phyloP scores from a whole-genome alignment of 768 basidiomycete species.

The Psilocybe subaeruginosa region DNA sequence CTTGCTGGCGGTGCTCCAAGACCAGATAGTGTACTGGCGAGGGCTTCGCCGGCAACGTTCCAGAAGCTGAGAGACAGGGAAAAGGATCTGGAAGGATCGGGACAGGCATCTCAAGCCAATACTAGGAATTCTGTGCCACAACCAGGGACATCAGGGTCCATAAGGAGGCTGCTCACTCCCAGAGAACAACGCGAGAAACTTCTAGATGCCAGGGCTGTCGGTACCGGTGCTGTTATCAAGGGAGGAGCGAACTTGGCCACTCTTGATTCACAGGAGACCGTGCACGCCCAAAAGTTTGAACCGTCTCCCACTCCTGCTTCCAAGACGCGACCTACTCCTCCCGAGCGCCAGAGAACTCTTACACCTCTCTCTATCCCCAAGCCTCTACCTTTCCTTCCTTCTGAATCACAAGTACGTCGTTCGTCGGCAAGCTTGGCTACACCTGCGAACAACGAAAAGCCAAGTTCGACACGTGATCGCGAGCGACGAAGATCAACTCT shows the following conservation, averaged over 20 bases:
- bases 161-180: slow-evolving; percentile 59
- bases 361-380: slow-evolving; percentile 58
- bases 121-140: slow-evolving; percentile 5
- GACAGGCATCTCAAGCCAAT: slow-evolving; percentile 22
- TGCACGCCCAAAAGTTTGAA: slow-evolving; percentile 36
- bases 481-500: slow-evolving; percentile 40
- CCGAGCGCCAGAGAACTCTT: slow-evolving; percentile 48
- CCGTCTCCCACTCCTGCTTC: slow-evolving; percentile 48
- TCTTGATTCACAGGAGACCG: slow-evolving; percentile 45
- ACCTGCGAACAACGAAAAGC: slow-evolving; percentile 6
- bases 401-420: slow-evolving; percentile 45
- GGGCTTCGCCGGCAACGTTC: slow-evolving; percentile 37
- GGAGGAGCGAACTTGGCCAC: slow-evolving; percentile 28
- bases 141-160: slow-evolving; percentile 22
- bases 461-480: slow-evolving; percentile 12
- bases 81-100: slow-evolving; percentile 25
- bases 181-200: slow-evolving; percentile 56
- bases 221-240: slow-evolving; percentile 9
- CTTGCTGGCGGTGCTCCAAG: slow-evolving; percentile 30
- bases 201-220: slow-evolving; percentile 19
- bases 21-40: slow-evolving; percentile 36
- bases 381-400: slow-evolving; percentile 61
- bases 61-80: slow-evolving; percentile 31
- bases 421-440: slow-evolving; percentile 5
- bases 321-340: slow-evolving; percentile 3